These are phyloP conservation scores for Erucastrum elatum DNA, from an alignment of 345 rosid genomes.

Conservation along the genomic window DNA sequence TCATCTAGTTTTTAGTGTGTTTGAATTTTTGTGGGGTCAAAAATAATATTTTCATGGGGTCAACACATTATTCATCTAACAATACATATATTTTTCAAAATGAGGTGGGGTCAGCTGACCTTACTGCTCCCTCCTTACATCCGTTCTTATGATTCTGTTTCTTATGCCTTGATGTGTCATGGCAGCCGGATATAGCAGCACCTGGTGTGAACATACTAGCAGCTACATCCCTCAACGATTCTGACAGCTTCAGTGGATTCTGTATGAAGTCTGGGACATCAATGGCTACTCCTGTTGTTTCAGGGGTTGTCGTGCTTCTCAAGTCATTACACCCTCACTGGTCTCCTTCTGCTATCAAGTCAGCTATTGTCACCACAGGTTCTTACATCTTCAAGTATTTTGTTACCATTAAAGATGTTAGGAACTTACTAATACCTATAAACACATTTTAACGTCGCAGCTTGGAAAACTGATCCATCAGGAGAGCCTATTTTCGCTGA, in stretches of 20 bases:
- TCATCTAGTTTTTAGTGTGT: no score
- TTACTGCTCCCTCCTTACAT: no score
- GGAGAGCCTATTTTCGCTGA: constrained; percentile 48
- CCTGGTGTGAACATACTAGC: constrained; percentile 44
- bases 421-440: neutral
- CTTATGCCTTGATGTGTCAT: no score
- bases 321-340: constrained; percentile 40
- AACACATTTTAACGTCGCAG: neutral
- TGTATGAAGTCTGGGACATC: constrained; percentile 41
- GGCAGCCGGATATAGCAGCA: constrained; percentile 49
- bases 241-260: neutral
- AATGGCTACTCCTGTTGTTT: constrained; percentile 42
- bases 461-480: constrained; percentile 40
- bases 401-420: neutral
- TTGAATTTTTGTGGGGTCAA: no score
- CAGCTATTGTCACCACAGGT: constrained; percentile 53
- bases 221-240: constrained; percentile 27
- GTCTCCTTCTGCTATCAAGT: constrained; percentile 50
- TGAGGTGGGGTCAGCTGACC: no score
- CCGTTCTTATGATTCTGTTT: neutral
- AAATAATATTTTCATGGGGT: no score
- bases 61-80: no score
- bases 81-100: no score
- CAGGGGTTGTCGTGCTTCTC: constrained; percentile 42
- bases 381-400: constrained; percentile 24